These are phyloP conservation scores for Lagerstroemia speciosa DNA, from an alignment of 345 rosid genomes.

Conservation along the genomic window DNA sequence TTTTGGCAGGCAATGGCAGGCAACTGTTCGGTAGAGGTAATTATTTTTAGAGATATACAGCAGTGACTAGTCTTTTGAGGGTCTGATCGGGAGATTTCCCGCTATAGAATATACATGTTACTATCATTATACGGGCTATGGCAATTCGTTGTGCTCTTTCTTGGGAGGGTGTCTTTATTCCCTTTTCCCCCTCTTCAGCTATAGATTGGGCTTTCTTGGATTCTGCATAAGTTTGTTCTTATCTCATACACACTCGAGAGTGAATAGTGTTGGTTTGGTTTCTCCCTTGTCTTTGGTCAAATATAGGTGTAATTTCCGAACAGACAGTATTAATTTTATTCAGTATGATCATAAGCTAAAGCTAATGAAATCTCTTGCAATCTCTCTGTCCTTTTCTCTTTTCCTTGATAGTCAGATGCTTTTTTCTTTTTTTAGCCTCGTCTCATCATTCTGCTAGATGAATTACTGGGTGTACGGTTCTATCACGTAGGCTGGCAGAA, in stretches of 20 bases:
- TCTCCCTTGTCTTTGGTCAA: not conserved
- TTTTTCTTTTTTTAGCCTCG: too few species aligned
- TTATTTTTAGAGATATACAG: not conserved
- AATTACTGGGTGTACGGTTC: too few species aligned
- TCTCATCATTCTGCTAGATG: too few species aligned
- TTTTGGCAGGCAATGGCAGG: slow-evolving; percentile 44
- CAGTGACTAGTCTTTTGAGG: not conserved
- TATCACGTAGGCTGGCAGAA: too few species aligned
- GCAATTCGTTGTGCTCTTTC: not conserved
- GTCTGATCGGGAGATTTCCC: not conserved
- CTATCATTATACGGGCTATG: not conserved
- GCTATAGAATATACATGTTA: not conserved
- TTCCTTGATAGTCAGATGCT: not conserved
- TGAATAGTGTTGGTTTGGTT: not conserved
- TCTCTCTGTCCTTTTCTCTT: not conserved
- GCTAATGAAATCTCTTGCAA: not conserved
- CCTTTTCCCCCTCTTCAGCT: not conserved
- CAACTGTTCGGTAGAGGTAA: slow-evolving; percentile 15
- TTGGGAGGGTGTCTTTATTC: too few species aligned
- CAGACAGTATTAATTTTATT: slow-evolving; percentile 12
- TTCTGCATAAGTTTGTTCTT: not conserved
- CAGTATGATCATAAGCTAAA: slow-evolving; percentile 12
- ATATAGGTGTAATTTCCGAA: not conserved
- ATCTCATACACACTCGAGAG: not conserved
- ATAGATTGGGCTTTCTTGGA: not conserved